These are phyloP conservation scores for Dendrobium chrysotoxum DNA, from an alignment of 106 monocot genomes.

Conservation along the genomic window DNA sequence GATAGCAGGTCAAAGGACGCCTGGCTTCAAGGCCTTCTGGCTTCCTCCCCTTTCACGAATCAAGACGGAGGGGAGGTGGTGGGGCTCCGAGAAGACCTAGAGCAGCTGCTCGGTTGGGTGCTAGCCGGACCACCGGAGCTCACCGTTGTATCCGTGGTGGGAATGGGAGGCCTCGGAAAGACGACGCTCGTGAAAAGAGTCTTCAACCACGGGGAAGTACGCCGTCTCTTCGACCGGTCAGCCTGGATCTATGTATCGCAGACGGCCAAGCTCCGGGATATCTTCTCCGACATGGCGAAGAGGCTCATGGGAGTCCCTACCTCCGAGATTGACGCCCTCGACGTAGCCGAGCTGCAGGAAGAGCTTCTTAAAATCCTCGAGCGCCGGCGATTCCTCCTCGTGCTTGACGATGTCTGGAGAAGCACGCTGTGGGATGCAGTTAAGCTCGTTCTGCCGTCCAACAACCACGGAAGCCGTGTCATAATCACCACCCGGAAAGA, in stretches of 20 bases:
- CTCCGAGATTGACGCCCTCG: background rate
- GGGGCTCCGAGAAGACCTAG: background rate
- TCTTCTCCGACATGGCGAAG: conserved; percentile 9
- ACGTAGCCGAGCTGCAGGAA: conserved; percentile 9
- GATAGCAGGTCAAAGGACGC: background rate
- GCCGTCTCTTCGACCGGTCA: background rate
- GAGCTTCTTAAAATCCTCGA: background rate
- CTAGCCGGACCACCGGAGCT: background rate
- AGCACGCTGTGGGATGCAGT: conserved; percentile 1
- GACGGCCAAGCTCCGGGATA: background rate
- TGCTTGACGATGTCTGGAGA: conserved; percentile 14
- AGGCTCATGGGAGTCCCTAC: conserved; percentile 18
- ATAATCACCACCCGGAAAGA: conserved; percentile 7
- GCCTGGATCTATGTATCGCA: conserved; percentile 7
- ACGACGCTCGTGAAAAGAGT: conserved; percentile 16
- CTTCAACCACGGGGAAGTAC: conserved; percentile 9
- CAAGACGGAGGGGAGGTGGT: conserved; percentile 1
- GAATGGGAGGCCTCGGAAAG: conserved; percentile 17
- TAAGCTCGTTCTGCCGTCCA: conserved; percentile 6
- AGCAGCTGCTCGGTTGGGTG: background rate
- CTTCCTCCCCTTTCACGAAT: conserved; percentile 8
- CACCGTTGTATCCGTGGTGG: conserved; percentile 7
- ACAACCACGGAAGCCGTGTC: conserved; percentile 5
- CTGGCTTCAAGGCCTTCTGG: conserved; percentile 3
- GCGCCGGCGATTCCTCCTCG: background rate